These are phyloP conservation scores for Exophiala sp. DNA, from an alignment of 2,329 filamentous ascomycete genomes.

Conservation along the genomic window DNA sequence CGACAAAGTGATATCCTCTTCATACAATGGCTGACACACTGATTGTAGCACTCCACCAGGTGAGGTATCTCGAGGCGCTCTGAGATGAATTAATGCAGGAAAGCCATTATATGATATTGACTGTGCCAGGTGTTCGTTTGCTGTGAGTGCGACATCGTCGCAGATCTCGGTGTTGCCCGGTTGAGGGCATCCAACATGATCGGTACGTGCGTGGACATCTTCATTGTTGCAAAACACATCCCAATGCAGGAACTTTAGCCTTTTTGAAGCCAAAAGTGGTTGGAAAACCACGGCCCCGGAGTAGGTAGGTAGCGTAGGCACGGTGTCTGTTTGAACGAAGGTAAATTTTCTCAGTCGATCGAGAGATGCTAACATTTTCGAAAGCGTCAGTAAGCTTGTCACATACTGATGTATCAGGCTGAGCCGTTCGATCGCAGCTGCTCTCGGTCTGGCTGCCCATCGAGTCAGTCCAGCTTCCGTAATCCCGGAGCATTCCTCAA, in stretches of 20 bases:
- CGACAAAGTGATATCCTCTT: slow-evolving; percentile 38
- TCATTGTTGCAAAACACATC: slow-evolving; percentile 54
- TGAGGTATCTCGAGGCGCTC: slow-evolving; percentile 44
- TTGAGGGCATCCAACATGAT: not conserved
- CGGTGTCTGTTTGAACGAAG: slow-evolving; percentile 49
- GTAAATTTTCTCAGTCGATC: slow-evolving; percentile 48
- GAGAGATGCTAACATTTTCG: slow-evolving; percentile 50
- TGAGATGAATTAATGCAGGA: slow-evolving; percentile 38
- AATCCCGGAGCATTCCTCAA: slow-evolving; percentile 55
- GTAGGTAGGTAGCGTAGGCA: slow-evolving; percentile 43
- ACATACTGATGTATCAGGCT: slow-evolving; percentile 54
- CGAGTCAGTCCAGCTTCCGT: slow-evolving; percentile 54
- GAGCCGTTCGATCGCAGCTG: slow-evolving; percentile 45
- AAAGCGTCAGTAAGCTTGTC: slow-evolving; percentile 49
- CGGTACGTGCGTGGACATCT: not conserved
- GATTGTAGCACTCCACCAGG: slow-evolving; percentile 43
- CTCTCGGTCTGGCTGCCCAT: slow-evolving; percentile 47
- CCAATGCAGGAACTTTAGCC: slow-evolving; percentile 56
- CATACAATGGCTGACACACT: slow-evolving; percentile 40
- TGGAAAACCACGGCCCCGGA: slow-evolving; percentile 36
- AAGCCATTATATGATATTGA: slow-evolving; percentile 42
- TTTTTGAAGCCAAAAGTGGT: slow-evolving; percentile 48
- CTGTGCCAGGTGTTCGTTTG: slow-evolving; percentile 24
- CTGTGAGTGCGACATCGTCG: not conserved
- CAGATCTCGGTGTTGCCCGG: not conserved